Percentiles rank a stretch among this genome's conserved stretches.
Conservation (phyloP, 441 rosid species). For the Pelargonium citronellum region DNA sequence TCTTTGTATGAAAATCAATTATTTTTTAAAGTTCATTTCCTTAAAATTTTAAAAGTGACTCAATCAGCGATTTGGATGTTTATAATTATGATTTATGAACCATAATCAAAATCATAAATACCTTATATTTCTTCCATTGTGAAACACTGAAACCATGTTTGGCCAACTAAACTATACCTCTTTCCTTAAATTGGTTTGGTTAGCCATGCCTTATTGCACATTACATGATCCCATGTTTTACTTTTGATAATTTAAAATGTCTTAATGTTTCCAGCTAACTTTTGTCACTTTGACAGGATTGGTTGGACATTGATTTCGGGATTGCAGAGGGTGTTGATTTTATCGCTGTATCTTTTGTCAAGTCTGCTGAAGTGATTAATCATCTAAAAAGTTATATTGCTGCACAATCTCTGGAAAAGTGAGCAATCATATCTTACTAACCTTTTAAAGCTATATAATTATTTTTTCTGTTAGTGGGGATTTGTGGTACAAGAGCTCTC, state of each 20-base stretch:
- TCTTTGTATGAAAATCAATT: too few relatives aligned
- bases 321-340: conserved; percentile 92
- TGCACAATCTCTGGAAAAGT: conserved; percentile 76
- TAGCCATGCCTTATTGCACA: not conserved
- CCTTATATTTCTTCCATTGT: too few relatives aligned
- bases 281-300: conserved; percentile 51
- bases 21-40: too few relatives aligned
- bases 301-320: conserved; percentile 98
- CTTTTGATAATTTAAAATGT: not conserved
- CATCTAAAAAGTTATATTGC: conserved; percentile 95
- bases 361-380: conserved; percentile 92
- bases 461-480: not conserved
- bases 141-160: not conserved
- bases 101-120: too few relatives aligned
- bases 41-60: too few relatives aligned
- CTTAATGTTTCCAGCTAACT: not conserved
- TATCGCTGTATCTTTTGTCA: conserved; percentile 94
- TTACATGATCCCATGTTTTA: conserved; percentile 3
- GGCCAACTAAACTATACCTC: not conserved
- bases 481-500: not conserved
- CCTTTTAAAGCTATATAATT: not conserved
- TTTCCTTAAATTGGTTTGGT: not conserved
- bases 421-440: conserved; percentile 15
- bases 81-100: too few relatives aligned
- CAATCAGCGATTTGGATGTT: too few relatives aligned